A percentile compares a stretch with the other conserved stretches of the same genome.
Conservation (phyloP, 164 flowering plant species). For the Warburgia ugandensis region DNA sequence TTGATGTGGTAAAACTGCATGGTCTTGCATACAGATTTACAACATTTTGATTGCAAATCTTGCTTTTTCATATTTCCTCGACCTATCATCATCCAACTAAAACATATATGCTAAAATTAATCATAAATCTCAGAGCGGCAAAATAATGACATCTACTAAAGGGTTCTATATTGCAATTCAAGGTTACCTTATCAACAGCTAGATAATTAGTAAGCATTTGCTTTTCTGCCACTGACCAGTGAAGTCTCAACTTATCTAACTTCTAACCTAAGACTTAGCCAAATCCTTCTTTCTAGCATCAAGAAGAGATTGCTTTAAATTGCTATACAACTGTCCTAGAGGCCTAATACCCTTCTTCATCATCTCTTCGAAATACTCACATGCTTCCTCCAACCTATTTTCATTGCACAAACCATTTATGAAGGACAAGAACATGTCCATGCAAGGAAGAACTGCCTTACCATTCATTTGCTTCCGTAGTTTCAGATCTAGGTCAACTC, state of each 20-base stretch:
- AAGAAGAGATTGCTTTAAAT: conserved; percentile 57
- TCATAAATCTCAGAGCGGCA: too few relatives aligned
- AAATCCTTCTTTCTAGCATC: conserved; percentile 54
- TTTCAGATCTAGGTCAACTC: conserved; percentile 48
- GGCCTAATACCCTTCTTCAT: conserved; percentile 76
- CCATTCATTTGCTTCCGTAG: conserved; percentile 70
- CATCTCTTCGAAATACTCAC: conserved; percentile 72
- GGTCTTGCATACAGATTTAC: not conserved
- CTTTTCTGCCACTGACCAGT: conserved; percentile 20
- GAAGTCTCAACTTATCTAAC: conserved; percentile 50
- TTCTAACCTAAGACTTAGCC: conserved; percentile 32
- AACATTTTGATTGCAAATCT: too few relatives aligned
- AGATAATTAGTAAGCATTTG: not conserved
- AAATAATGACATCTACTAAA: too few relatives aligned
- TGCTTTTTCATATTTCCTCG: too few relatives aligned
- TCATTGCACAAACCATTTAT: conserved; percentile 53
- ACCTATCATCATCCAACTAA: too few relatives aligned
- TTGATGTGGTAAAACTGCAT: not conserved
- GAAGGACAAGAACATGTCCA: conserved; percentile 71
- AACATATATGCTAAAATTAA: too few relatives aligned
- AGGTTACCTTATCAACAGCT: not conserved
- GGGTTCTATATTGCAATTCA: too few relatives aligned
- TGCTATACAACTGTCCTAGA: conserved; percentile 52
- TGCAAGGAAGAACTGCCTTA: conserved; percentile 67
- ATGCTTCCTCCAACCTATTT: conserved; percentile 61